Base-by-base conservation (phyloP, 2,329 filamentous ascomycete genomes). In the Neofusicoccum sp. region DNA sequence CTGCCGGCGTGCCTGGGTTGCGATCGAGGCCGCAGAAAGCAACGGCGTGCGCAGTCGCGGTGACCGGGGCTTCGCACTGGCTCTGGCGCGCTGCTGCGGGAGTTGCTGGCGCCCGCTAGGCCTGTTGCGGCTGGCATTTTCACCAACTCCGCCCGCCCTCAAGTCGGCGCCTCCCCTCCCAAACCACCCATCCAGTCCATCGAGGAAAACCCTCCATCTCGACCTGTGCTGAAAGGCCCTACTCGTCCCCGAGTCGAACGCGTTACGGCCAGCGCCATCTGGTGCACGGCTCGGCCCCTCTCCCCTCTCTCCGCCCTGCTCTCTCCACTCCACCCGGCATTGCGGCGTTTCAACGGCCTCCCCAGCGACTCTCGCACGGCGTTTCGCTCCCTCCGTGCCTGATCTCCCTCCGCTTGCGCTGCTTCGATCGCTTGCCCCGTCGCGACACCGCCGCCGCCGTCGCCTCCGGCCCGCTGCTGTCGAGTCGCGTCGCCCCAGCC, bases 241-340 rank as follows among this genome's bases (percentile, higher is more conserved):
- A 72, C 68, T 70, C 69, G 70, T 70, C 66, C 66, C 65, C 70
- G 68, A 69, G 66, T 69, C 68, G 65, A 71, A 74, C 74, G 74
- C 69, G 72, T 76, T 76, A 69, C 73, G 74, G 74, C 75, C 75
- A 77, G 74, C 74, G 74, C 73, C 73, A 73, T 71, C 71, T 73
- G 74, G 73, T 69, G 66, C 69, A 71, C 69, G 70, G 75, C 73
- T 76, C 72, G 74, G 73, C 73, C 72, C 68, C 68, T 52, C 49
- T 56, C 36, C 50, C 41, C 45, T 41, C 43, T 63, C 64, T 48
- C 39, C 54, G 43, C 49, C 59, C 67, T 67, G 22, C 69, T 67
- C 65, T 64, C 65, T 56, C 62, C 64, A 63, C 67, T 61, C 60
- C 41, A 54, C 61, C 22, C 62, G 66, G 67, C 67, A 63, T 69